Percentiles rank a stretch among this genome's conserved stretches.
phyloP scores from a whole-genome alignment of 2,329 filamentous ascomycete genomes.

The Aspergillus unguis region DNA sequence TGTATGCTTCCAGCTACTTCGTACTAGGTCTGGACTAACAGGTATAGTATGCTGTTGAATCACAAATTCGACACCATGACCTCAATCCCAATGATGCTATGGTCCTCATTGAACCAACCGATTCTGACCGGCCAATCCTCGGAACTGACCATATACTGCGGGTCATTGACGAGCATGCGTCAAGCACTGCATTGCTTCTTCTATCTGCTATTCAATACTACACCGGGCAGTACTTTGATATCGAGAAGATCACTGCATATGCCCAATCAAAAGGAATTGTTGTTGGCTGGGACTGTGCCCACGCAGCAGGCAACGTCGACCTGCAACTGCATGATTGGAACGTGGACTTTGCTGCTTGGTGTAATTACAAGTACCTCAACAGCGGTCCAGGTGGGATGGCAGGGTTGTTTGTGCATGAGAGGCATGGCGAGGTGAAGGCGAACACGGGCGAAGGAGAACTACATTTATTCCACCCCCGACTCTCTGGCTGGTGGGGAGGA shows the following conservation, averaged over 20 bases:
- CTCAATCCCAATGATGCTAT: conserved; percentile 65
- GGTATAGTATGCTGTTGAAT: conserved; percentile 72
- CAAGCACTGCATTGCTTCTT: conserved; percentile 69
- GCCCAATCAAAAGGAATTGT: conserved; percentile 68
- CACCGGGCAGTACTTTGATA: conserved; percentile 84
- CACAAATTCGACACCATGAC: conserved; percentile 70
- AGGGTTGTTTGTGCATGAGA: conserved; percentile 75
- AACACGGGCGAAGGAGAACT: conserved; percentile 36
- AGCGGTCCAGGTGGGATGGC: conserved; percentile 78
- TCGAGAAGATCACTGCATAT: conserved; percentile 71
- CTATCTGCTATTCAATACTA: conserved; percentile 91
- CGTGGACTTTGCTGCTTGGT: conserved; percentile 90
- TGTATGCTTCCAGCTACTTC: conserved; percentile 43
- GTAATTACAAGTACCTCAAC: conserved; percentile 93
- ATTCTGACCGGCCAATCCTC: conserved; percentile 54
- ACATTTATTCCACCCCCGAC: conserved; percentile 59
- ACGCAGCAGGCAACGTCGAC: conserved; percentile 80
- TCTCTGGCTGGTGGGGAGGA: conserved; percentile 84
- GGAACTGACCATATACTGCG: conserved; percentile 68
- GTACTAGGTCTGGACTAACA: conserved; percentile 5
- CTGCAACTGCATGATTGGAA: conserved; percentile 80
- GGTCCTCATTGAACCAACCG: conserved; percentile 67
- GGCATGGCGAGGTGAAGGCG: conserved; percentile 54
- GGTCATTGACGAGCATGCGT: conserved; percentile 70
- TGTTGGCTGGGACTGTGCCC: conserved; percentile 85